phyloP scores from a whole-genome alignment of 1,284 basidiomycete species.

The Ceratobasidium papillatum region DNA sequence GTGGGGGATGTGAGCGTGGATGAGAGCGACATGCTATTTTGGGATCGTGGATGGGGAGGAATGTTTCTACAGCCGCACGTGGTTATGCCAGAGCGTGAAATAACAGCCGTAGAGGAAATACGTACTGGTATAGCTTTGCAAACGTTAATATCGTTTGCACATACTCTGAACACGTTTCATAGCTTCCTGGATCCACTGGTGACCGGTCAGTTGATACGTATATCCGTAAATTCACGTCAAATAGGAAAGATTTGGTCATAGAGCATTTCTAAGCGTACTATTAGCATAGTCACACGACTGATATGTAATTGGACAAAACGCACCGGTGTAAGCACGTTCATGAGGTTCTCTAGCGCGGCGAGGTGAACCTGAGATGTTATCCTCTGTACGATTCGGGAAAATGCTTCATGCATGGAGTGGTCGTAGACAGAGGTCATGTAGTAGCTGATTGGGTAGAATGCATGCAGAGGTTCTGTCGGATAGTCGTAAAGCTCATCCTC shows the following conservation, averaged over 20 bases:
- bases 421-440: conserved; percentile 91
- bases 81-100: neutral
- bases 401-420: conserved; percentile 86
- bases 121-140: conserved; percentile 80
- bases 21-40: conserved; percentile 29
- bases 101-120: neutral
- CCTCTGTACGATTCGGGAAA: conserved; percentile 76
- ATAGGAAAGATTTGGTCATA: conserved; percentile 91
- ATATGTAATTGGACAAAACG: conserved; percentile 48
- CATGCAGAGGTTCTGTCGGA: conserved; percentile 63
- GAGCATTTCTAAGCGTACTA: conserved; percentile 72
- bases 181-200: conserved; percentile 88
- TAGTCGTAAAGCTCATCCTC: conserved; percentile 78
- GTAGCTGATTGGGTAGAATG: conserved; percentile 74
- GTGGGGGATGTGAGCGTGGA: conserved; percentile 21
- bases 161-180: conserved; percentile 91
- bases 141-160: conserved; percentile 88
- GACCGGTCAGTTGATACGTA: conserved; percentile 94
- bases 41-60: conserved; percentile 42
- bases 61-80: conserved; percentile 13
- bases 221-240: conserved; percentile 85
- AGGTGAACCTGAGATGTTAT: conserved; percentile 67
- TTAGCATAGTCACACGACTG: neutral
- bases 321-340: conserved; percentile 84
- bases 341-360: conserved; percentile 75